Conservation (phyloP, 1,284 basidiomycete species). For the Tetrapyrgos nigripes region DNA sequence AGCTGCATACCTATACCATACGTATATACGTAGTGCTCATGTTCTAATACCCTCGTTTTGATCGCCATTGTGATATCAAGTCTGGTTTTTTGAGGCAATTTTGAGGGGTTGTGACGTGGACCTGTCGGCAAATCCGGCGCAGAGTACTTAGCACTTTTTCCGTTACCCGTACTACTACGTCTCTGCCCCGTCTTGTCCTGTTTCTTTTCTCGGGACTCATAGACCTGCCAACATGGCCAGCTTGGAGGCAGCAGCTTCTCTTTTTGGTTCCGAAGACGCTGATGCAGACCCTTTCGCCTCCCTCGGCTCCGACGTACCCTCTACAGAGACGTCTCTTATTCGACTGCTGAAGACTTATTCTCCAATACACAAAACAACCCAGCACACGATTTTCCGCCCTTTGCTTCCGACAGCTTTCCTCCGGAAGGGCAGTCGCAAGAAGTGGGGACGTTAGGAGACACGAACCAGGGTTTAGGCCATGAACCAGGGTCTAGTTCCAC, state of each 20-base stretch:
- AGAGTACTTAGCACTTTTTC: not conserved
- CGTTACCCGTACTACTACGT: not conserved
- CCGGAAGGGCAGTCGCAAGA: not conserved
- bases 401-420: not conserved
- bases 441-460: slow-evolving; percentile 1
- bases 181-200: slow-evolving; percentile 1
- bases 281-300: slow-evolving; percentile 70
- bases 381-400: slow-evolving; percentile 1
- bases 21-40: not conserved
- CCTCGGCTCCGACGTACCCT: slow-evolving; percentile 47
- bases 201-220: not conserved
- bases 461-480: not conserved
- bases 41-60: not conserved
- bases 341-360: slow-evolving; percentile 33
- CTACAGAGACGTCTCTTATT: slow-evolving; percentile 27
- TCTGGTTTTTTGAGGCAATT: not conserved
- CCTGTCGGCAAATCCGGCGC: not conserved
- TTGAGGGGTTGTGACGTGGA: not conserved
- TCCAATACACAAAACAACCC: not conserved
- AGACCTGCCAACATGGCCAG: slow-evolving; percentile 52
- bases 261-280: slow-evolving; percentile 71
- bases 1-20: not conserved
- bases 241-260: slow-evolving; percentile 78
- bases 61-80: not conserved
- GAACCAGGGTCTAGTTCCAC: not conserved